Conservation (phyloP, 192 early-diverging fungal genomes). For the Gaertneriomyces sp. region DNA sequence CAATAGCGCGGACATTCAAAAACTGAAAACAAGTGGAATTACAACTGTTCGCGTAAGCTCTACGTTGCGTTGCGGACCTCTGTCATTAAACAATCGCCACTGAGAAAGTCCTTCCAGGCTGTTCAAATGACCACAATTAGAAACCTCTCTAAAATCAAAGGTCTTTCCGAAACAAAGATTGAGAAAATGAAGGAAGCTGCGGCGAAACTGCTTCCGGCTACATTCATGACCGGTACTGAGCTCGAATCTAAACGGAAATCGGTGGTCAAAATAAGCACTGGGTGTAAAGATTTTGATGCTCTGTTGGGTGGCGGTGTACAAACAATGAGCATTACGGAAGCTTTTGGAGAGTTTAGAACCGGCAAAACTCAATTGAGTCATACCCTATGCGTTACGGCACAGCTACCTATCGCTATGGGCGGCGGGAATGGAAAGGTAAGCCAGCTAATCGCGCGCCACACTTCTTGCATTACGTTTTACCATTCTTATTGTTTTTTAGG, state of each 20-base stretch:
- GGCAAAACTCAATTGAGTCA: slow-evolving; percentile 82
- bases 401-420: slow-evolving; percentile 67
- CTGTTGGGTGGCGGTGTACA: slow-evolving; percentile 79
- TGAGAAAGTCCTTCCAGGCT: slow-evolving; percentile 39
- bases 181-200: slow-evolving; percentile 86
- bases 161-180: slow-evolving; percentile 77
- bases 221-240: slow-evolving; percentile 63
- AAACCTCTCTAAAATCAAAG: slow-evolving; percentile 68
- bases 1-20: slow-evolving; percentile 72
- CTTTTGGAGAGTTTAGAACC: slow-evolving; percentile 83
- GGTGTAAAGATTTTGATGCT: slow-evolving; percentile 71
- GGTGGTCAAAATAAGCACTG: slow-evolving; percentile 69
- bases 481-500: slow-evolving; percentile 27
- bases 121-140: slow-evolving; percentile 72
- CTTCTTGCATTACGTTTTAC: neutral
- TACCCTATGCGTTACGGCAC: slow-evolving; percentile 72
- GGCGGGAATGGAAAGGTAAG: slow-evolving; percentile 71
- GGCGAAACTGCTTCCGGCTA: slow-evolving; percentile 54
- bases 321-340: slow-evolving; percentile 79
- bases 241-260: slow-evolving; percentile 45
- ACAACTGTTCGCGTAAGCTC: slow-evolving; percentile 64
- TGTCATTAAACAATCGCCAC: neutral
- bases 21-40: slow-evolving; percentile 72
- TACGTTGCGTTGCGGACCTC: neutral
- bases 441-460: too few relatives aligned